Conservation (phyloP, 176 grass and related monocot genomes). For the Aegilops speltoides region DNA sequence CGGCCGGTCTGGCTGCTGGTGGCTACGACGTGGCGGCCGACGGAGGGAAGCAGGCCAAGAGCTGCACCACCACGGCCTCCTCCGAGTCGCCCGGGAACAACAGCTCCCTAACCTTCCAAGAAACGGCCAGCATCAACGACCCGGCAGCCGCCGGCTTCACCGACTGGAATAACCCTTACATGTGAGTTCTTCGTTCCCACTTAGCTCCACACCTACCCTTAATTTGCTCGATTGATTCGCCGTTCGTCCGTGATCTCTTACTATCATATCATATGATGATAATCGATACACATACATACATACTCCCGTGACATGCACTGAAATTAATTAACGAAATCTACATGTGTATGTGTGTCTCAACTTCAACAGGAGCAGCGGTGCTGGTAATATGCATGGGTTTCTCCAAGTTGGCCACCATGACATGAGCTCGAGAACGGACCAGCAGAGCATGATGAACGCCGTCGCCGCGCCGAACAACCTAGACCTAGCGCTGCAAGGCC, state of each 20-base stretch:
- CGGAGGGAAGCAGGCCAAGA: conserved; percentile 32
- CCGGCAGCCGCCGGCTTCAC: background rate
- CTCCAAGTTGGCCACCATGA: conserved; percentile 31
- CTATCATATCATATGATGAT: background rate
- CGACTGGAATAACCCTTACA: conserved; percentile 62
- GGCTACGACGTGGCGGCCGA: conserved; percentile 36
- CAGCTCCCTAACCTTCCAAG: conserved; percentile 59
- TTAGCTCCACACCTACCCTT: background rate
- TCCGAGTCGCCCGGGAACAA: conserved; percentile 44
- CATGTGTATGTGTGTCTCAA: too few relatives aligned
- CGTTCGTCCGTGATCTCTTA: background rate
- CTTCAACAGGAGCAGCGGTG: conserved; percentile 10
- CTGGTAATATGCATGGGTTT: conserved; percentile 37
- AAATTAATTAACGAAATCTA: background rate
- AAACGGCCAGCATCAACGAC: conserved; percentile 19
- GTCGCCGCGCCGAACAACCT: conserved; percentile 19
- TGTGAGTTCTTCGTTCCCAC: conserved; percentile 42
- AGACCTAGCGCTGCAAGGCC: conserved; percentile 20
- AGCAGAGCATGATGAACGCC: background rate
- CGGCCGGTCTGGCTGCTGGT: conserved; percentile 7
- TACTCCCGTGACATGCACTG: background rate
- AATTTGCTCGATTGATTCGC: background rate
- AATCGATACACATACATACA: background rate
- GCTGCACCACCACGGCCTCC: conserved; percentile 41
- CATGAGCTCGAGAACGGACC: conserved; percentile 31